Evolutionary conservation across 208 protist genomes (phyloP), one percentile per base, ranked within the genome.

Genomic region (Acanthamoeba quina): DNA sequence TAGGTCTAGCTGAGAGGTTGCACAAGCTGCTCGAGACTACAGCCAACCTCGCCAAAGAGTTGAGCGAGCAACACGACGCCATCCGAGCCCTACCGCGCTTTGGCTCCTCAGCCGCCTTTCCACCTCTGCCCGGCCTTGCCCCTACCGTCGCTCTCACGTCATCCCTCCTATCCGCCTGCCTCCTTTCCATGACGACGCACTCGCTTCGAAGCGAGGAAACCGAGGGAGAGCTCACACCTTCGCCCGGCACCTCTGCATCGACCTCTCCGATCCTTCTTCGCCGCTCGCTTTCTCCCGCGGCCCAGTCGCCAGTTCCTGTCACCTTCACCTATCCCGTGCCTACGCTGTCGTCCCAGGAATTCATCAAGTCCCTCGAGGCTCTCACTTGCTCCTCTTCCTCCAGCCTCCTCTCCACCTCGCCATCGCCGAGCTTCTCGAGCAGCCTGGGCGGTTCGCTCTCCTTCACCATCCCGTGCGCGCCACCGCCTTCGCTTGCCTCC

Each of bases 331-430:
- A 85, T 24, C 26, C 76, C 10, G 76, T 85, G 21, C 76, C 76
- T 26, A 37, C 76, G 24, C 76, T 85, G 24, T 85, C 76, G 24
- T 85, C 76, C 10, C 44, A 85, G 44, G 76, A 85, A 9, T 85
- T 85, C n/a, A 85, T 85, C 76, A 85, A 85, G 44, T 85, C 76
- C 7, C 49, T 85, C 37, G 76, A 85, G 29, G 76, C 76, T 15
- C 76, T 85, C 19, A 85, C 76, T 19, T 66, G 5, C 19, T 11
- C 56, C 3, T 17, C 76, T 58, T 58, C 54, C 17, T 58, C 54
- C 54, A 58, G 2, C 54, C 11, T 58, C 54, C 54, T 58, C 76
- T 54, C 76, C 76, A 26, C 76, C 3, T 26, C 47, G 74, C 76
- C 44, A 7, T 52, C 74, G 68, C 10, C 70, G 17, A 29, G 24